Evolutionary conservation across 306 rosid species (phyloP).

Genomic region (Hippophae tibetana): DNA sequence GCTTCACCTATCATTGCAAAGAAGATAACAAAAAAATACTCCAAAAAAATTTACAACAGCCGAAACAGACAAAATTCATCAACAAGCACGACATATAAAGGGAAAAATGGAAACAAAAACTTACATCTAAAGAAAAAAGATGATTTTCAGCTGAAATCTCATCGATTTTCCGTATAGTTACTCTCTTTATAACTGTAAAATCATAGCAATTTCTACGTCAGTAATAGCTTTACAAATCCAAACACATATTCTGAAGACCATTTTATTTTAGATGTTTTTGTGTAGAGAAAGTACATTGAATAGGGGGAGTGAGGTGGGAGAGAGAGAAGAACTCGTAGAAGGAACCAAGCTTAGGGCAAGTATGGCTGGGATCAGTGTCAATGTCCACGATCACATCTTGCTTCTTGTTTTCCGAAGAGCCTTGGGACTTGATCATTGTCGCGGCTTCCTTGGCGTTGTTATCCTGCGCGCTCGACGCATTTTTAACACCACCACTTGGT

Average conservation of each 20-base stretch:
- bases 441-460: constrained; percentile 33
- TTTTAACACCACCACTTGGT: constrained; percentile 19
- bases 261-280: not conserved
- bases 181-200: constrained; percentile 62
- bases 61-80: not conserved
- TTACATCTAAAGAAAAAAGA: constrained; percentile 81
- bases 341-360: constrained; percentile 71
- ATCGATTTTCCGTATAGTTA: constrained; percentile 43
- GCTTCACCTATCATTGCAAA: constrained; percentile 53
- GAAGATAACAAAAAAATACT: not conserved
- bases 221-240: not conserved
- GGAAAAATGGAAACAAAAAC: not conserved
- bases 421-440: constrained; percentile 19
- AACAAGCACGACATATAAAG: not conserved
- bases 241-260: not conserved
- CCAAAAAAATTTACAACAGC: not conserved
- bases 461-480: constrained; percentile 29
- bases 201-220: constrained; percentile 1
- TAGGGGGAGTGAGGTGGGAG: constrained; percentile 72
- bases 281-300: constrained; percentile 51
- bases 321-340: constrained; percentile 96
- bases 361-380: constrained; percentile 64
- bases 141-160: constrained; percentile 58
- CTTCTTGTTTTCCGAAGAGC: constrained; percentile 20
- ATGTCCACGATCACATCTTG: constrained; percentile 38